phyloP scores from a whole-genome alignment of 306 rosid genomes.

The Urtica urens region DNA sequence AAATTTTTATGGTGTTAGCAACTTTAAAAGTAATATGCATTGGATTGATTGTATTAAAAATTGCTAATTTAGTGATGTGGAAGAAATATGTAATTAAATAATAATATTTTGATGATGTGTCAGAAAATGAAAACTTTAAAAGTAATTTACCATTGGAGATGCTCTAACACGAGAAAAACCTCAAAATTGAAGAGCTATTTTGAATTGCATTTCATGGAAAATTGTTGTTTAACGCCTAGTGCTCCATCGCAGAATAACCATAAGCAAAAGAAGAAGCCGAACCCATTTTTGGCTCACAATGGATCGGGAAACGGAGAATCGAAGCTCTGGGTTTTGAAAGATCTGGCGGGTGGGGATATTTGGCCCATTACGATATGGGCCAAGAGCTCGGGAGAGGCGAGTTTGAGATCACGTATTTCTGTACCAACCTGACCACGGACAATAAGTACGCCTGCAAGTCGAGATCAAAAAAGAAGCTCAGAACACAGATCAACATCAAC shows the following conservation, averaged over 20 bases:
- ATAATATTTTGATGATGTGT: too few relatives aligned
- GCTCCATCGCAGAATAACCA: constrained; percentile 18
- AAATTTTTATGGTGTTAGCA: too few relatives aligned
- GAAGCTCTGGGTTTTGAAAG: constrained; percentile 32
- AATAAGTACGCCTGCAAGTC: constrained; percentile 46
- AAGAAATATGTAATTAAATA: too few relatives aligned
- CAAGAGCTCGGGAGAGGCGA: constrained; percentile 50
- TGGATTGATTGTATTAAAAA: too few relatives aligned
- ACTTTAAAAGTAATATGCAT: too few relatives aligned
- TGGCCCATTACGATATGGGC: constrained; percentile 34
- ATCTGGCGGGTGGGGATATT: constrained; percentile 35
- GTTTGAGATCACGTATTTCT: constrained; percentile 44
- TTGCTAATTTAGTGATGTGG: too few relatives aligned
- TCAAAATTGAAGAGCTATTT: too few relatives aligned
- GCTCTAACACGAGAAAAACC: too few relatives aligned
- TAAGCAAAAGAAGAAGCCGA: constrained; percentile 24
- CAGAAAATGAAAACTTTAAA: too few relatives aligned
- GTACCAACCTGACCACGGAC: constrained; percentile 20
- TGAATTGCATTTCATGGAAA: constrained; percentile 33
- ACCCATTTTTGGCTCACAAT: constrained; percentile 27
- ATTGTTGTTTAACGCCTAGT: constrained; percentile 36
- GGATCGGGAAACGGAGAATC: constrained; percentile 8
- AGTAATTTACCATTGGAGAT: too few relatives aligned
- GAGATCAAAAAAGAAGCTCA: constrained; percentile 44
- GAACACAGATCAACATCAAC: constrained; percentile 38